Percentiles rank a stretch among this genome's conserved stretches.
phyloP scores from a whole-genome alignment of 1,139 yeast species.

The Eremothecium coryli region DNA sequence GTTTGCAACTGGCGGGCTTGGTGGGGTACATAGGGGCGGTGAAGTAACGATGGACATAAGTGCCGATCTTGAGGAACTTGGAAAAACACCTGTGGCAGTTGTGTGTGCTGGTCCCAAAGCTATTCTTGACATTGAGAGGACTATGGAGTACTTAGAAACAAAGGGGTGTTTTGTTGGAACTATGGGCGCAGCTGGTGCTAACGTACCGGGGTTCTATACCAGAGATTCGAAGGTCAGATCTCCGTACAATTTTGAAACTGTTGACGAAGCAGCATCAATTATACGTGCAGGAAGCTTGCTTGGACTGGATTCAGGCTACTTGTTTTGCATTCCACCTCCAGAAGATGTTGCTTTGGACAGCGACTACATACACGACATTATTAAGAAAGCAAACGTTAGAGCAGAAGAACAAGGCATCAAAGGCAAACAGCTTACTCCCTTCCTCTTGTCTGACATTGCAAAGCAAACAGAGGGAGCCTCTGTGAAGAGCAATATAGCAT shows the following conservation, averaged over 20 bases:
- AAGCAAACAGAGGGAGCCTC: conserved; percentile 59
- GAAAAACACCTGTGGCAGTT: too few relatives aligned
- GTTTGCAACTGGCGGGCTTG: too few relatives aligned
- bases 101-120: too few relatives aligned
- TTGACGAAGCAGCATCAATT: conserved; percentile 53
- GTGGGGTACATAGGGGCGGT: too few relatives aligned
- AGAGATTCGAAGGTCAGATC: conserved; percentile 54
- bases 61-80: too few relatives aligned
- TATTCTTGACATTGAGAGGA: too few relatives aligned
- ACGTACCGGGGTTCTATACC: too few relatives aligned
- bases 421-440: conserved; percentile 80
- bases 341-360: conserved; percentile 49
- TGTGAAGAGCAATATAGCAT: too few relatives aligned
- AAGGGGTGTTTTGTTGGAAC: too few relatives aligned
- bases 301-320: conserved; percentile 54
- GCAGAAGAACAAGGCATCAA: conserved; percentile 46
- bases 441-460: conserved; percentile 56
- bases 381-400: conserved; percentile 47
- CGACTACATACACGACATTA: conserved; percentile 44
- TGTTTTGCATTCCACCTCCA: conserved; percentile 83
- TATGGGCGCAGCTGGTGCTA: too few relatives aligned
- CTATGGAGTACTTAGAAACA: too few relatives aligned
- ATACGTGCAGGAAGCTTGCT: conserved; percentile 45
- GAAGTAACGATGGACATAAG: too few relatives aligned
- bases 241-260: conserved; percentile 51